A percentile compares a stretch with the other conserved stretches of the same genome.
phyloP scores from a whole-genome alignment of 2,329 filamentous ascomycete species.

The Lasiodiplodia citricola region DNA sequence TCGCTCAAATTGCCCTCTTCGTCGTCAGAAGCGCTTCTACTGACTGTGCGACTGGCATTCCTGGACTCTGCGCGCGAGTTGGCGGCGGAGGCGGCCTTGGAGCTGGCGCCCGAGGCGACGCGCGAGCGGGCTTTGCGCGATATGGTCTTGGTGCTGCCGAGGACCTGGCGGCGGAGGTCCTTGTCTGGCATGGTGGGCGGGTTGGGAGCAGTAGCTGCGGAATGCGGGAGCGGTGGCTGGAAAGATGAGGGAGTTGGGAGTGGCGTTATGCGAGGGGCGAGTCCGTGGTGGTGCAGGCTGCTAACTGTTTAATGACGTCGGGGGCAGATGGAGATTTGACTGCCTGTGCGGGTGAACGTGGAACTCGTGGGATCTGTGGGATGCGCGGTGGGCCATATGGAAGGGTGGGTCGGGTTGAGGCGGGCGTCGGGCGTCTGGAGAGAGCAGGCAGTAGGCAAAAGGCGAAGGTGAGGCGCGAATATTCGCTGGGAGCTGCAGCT shows the following conservation, averaged over 20 bases:
- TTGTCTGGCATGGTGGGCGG: constrained; percentile 55
- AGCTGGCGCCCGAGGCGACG: constrained; percentile 61
- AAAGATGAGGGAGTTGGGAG: background rate
- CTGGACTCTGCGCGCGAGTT: constrained; percentile 65
- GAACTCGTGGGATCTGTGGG: constrained; percentile 2
- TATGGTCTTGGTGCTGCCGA: constrained; percentile 74
- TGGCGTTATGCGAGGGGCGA: background rate
- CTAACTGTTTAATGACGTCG: constrained; percentile 21
- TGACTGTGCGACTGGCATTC: constrained; percentile 54
- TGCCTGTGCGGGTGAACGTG: constrained; percentile 2
- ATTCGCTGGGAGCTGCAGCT: constrained; percentile 12
- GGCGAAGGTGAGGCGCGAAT: constrained; percentile 16
- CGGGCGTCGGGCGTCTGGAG: background rate
- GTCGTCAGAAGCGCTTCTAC: constrained; percentile 68
- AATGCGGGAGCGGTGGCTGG: background rate
- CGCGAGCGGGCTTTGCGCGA: constrained; percentile 70
- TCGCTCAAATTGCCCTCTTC: constrained; percentile 66
- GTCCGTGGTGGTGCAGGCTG: background rate
- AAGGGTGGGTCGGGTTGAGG: constrained; percentile 9
- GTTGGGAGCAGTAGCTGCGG: background rate
- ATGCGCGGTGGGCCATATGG: constrained; percentile 21
- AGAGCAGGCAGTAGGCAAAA: background rate
- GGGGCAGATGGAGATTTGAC: constrained; percentile 15
- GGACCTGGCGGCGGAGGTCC: constrained; percentile 69
- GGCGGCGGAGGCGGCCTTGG: constrained; percentile 62